Percentiles rank a stretch among this genome's conserved stretches.
Conservation (phyloP, 257 asterid species). For the Solanum neorickii region DNA sequence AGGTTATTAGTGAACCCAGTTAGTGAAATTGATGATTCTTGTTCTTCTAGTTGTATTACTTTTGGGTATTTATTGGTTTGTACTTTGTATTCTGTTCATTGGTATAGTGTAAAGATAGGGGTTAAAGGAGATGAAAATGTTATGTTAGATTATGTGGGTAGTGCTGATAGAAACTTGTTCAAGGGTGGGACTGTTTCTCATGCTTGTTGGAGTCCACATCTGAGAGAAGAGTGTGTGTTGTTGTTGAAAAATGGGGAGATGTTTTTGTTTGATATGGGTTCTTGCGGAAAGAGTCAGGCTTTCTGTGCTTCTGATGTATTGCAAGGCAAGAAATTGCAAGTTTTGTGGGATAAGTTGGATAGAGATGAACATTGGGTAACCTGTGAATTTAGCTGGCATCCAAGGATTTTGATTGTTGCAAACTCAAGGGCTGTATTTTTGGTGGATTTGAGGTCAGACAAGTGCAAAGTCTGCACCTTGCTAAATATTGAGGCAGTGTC, state of each 20-base stretch:
- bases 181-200: slow-evolving; percentile 33
- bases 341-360: slow-evolving; percentile 27
- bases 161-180: slow-evolving; percentile 21
- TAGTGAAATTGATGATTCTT: slow-evolving; percentile 1
- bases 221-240: slow-evolving; percentile 59
- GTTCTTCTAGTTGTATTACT: background rate
- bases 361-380: slow-evolving; percentile 32
- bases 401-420: slow-evolving; percentile 46
- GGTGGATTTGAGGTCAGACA: slow-evolving; percentile 46
- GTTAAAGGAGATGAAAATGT: slow-evolving; percentile 1
- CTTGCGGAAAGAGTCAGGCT: background rate
- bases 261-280: slow-evolving; percentile 52
- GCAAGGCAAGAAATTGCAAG: slow-evolving; percentile 14
- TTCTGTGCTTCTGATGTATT: slow-evolving; percentile 1
- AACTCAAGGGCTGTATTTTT: slow-evolving; percentile 37
- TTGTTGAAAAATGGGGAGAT: slow-evolving; percentile 60
- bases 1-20: slow-evolving; percentile 25
- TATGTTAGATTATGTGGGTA: slow-evolving; percentile 37
- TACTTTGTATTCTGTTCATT: slow-evolving; percentile 42
- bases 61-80: slow-evolving; percentile 62
- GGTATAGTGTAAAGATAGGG: slow-evolving; percentile 36
- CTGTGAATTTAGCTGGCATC: slow-evolving; percentile 78
- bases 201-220: slow-evolving; percentile 82
- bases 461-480: slow-evolving; percentile 28
- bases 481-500: slow-evolving; percentile 46